Conservation (phyloP, 2,329 filamentous ascomycete species). For the Pochonia chlamydosporia region DNA sequence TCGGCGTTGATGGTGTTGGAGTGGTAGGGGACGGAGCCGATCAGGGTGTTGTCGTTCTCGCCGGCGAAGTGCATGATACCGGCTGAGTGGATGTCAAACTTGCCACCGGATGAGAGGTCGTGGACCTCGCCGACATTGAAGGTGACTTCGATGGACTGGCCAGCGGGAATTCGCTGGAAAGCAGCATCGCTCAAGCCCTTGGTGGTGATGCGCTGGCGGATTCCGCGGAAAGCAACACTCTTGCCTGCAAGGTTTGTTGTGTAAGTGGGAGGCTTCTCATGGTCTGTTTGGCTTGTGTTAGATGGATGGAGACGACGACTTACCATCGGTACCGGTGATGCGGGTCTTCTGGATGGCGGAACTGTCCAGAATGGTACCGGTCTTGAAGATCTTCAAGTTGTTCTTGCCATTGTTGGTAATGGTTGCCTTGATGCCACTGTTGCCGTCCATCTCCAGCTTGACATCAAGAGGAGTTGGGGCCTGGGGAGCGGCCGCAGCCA, state of each 20-base stretch:
- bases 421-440: conserved; percentile 46
- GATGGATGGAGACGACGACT: conserved; percentile 13
- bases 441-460: conserved; percentile 40
- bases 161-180: conserved; percentile 43
- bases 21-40: conserved; percentile 48
- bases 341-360: conserved; percentile 46
- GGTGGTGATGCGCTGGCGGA: conserved; percentile 43
- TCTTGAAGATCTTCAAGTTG: conserved; percentile 44
- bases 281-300: no score
- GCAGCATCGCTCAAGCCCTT: conserved; percentile 37
- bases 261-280: no score
- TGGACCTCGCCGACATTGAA: conserved; percentile 52
- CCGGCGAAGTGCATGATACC: conserved; percentile 52
- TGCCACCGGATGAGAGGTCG: conserved; percentile 43
- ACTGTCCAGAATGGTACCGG: conserved; percentile 46
- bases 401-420: conserved; percentile 47
- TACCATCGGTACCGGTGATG: conserved; percentile 38
- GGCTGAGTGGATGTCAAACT: conserved; percentile 47
- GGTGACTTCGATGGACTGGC: conserved; percentile 43
- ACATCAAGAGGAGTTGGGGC: conserved; percentile 32
- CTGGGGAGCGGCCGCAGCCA: conserved; percentile 3
- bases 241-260: no score
- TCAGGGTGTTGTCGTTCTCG: conserved; percentile 43
- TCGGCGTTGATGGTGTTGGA: conserved; percentile 54
- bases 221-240: conserved; percentile 44